Percentiles rank a stretch among this genome's conserved stretches.
Conservation (phyloP, 2,329 filamentous ascomycete species). For the Sphaerulina vaccinii region DNA sequence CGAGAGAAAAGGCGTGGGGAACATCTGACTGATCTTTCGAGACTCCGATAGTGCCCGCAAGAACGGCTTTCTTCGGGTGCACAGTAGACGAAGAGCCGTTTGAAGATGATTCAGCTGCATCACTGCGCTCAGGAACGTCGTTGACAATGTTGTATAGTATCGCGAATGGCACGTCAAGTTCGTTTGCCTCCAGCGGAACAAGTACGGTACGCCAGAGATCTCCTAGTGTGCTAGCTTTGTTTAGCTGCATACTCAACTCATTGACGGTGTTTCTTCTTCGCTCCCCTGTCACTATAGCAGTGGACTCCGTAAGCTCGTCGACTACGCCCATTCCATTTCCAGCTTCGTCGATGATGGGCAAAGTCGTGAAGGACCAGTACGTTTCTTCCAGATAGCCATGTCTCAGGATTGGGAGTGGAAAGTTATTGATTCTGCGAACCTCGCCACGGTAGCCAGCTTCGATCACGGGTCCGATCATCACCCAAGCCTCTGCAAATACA, state of each 20-base stretch:
- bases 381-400: slow-evolving; percentile 34
- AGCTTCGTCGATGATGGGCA: slow-evolving; percentile 30
- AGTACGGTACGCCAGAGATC: slow-evolving; percentile 31
- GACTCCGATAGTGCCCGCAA: slow-evolving; percentile 33
- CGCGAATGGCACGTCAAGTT: slow-evolving; percentile 30
- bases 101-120: slow-evolving; percentile 11
- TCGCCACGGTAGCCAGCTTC: slow-evolving; percentile 27
- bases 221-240: slow-evolving; percentile 18
- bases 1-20: slow-evolving; percentile 28
- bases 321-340: slow-evolving; percentile 25
- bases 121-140: slow-evolving; percentile 16
- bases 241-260: slow-evolving; percentile 21
- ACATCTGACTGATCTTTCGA: slow-evolving; percentile 27
- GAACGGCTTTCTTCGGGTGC: slow-evolving; percentile 22
- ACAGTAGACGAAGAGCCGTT: slow-evolving; percentile 9
- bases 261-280: slow-evolving; percentile 25
- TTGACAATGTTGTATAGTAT: slow-evolving; percentile 30
- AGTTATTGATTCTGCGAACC: slow-evolving; percentile 19
- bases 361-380: slow-evolving; percentile 32
- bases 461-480: slow-evolving; percentile 23
- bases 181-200: slow-evolving; percentile 19
- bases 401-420: slow-evolving; percentile 29
- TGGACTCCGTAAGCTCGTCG: slow-evolving; percentile 32
- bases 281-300: slow-evolving; percentile 24
- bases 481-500: slow-evolving; percentile 29